Conservation (phyloP, 2,329 filamentous ascomycete genomes). For the Aspergillus sp. region DNA sequence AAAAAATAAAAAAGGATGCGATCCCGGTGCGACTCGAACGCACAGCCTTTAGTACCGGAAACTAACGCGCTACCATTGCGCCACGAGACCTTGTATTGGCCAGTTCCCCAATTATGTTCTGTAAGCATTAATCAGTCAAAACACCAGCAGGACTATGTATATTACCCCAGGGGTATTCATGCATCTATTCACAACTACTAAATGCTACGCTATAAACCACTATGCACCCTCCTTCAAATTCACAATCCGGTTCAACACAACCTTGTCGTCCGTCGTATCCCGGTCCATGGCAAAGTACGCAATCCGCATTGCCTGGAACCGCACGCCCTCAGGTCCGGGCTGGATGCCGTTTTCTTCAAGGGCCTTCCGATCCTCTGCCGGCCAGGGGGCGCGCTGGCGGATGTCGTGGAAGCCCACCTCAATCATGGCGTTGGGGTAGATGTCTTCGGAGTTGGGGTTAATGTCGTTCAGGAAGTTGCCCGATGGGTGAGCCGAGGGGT, state of each 20-base stretch:
- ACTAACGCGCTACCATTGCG: conserved; percentile 34
- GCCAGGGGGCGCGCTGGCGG: conserved; percentile 67
- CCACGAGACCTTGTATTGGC: conserved; percentile 18
- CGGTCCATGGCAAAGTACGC: conserved; percentile 60
- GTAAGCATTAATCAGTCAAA: too few relatives aligned
- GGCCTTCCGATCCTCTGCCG: conserved; percentile 60
- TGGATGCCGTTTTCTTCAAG: conserved; percentile 12
- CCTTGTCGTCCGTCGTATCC: conserved; percentile 69
- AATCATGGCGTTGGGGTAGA: conserved; percentile 71
- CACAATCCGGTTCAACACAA: conserved; percentile 87
- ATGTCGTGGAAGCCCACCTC: conserved; percentile 81
- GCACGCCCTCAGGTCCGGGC: conserved; percentile 62
- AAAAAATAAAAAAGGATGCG: too few relatives aligned
- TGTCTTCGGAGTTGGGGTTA: conserved; percentile 73
- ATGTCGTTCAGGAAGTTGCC: conserved; percentile 79
- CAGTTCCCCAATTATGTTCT: too few relatives aligned
- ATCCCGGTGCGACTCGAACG: conserved; percentile 31
- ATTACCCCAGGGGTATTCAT: too few relatives aligned
- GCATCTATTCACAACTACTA: too few relatives aligned
- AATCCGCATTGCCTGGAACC: conserved; percentile 87
- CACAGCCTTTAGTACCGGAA: conserved; percentile 32
- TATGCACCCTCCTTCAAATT: conserved; percentile 63
- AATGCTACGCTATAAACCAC: neutral
- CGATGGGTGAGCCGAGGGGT: conserved; percentile 63
- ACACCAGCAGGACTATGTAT: too few relatives aligned